Conservation (phyloP, 345 rosid species). For the Pseudoturritis turrita region DNA sequence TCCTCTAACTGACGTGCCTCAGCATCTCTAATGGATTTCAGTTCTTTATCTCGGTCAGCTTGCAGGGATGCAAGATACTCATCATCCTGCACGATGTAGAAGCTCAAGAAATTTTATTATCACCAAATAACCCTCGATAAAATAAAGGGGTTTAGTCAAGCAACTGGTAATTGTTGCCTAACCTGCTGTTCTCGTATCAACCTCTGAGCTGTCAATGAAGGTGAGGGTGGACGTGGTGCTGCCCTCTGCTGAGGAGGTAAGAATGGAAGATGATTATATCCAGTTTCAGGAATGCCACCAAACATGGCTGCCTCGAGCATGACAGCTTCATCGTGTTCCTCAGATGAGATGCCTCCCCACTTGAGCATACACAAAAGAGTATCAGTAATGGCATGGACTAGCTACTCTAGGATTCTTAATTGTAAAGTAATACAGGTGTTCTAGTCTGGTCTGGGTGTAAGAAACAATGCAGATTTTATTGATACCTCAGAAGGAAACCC, state of each 20-base stretch:
- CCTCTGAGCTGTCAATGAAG: constrained; percentile 92
- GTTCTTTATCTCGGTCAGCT: constrained; percentile 94
- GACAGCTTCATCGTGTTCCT: constrained; percentile 99
- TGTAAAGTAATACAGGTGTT: not conserved
- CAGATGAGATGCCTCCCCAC: constrained; percentile 99
- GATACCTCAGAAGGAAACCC: constrained; percentile 63
- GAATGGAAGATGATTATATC: constrained; percentile 39
- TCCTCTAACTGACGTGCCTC: constrained; percentile 69
- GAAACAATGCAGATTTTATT: not conserved
- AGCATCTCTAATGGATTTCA: constrained; percentile 79
- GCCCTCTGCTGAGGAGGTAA: constrained; percentile 45
- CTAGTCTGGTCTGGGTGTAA: not conserved
- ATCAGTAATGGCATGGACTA: constrained; percentile 2
- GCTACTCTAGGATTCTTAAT: not conserved
- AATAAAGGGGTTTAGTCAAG: not conserved
- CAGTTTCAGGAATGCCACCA: constrained; percentile 93
- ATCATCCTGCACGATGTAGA: constrained; percentile 65
- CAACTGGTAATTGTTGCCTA: constrained; percentile 6
- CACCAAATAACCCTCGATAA: not conserved
- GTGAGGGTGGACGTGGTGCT: constrained; percentile 78
- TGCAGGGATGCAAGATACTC: constrained; percentile 92
- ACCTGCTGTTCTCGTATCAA: constrained; percentile 99
- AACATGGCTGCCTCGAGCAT: constrained; percentile 99
- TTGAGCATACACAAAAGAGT: constrained; percentile 28
- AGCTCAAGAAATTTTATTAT: not conserved